Evolutionary conservation across 371 early-diverging fungal species (phyloP).

Genomic region (Dichotomocladium elegans): DNA sequence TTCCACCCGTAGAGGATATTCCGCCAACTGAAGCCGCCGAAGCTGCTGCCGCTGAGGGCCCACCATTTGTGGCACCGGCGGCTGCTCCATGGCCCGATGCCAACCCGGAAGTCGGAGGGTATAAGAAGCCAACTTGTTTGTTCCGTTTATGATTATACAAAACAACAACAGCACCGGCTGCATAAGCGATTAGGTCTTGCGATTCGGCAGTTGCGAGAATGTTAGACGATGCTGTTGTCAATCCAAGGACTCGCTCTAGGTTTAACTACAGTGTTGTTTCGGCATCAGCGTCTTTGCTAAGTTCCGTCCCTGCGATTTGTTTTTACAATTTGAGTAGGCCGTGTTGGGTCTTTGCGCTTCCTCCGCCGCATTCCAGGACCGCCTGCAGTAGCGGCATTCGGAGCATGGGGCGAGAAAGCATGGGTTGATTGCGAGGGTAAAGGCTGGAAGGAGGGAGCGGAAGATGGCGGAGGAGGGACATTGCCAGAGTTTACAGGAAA

Average conservation of each 20-base stretch:
- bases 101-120: constrained; percentile 37
- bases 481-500: constrained; percentile 50
- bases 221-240: constrained; percentile 57
- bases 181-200: constrained; percentile 66
- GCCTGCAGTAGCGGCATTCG: not conserved
- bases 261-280: constrained; percentile 36
- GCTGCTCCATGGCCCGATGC: too few species aligned
- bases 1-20: not conserved
- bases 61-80: not conserved
- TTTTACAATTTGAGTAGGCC: constrained; percentile 20
- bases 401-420: constrained; percentile 2
- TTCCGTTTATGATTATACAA: constrained; percentile 69
- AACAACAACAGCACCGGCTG: constrained; percentile 73
- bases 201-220: constrained; percentile 52
- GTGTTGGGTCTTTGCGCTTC: constrained; percentile 22
- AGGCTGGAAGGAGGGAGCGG: constrained; percentile 22
- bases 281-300: not conserved
- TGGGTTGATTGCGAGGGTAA: constrained; percentile 7
- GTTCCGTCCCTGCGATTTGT: too few species aligned
- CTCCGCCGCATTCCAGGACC: constrained; percentile 10
- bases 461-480: constrained; percentile 36
- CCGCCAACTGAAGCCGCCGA: not conserved
- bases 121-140: constrained; percentile 64
- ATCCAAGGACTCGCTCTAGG: constrained; percentile 61
- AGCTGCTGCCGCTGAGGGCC: constrained; percentile 10